Percentiles rank a stretch among this genome's conserved stretches.
Evolutionary conservation across 257 asterid genomes (phyloP).

Genomic region (Solanum piurae): DNA sequence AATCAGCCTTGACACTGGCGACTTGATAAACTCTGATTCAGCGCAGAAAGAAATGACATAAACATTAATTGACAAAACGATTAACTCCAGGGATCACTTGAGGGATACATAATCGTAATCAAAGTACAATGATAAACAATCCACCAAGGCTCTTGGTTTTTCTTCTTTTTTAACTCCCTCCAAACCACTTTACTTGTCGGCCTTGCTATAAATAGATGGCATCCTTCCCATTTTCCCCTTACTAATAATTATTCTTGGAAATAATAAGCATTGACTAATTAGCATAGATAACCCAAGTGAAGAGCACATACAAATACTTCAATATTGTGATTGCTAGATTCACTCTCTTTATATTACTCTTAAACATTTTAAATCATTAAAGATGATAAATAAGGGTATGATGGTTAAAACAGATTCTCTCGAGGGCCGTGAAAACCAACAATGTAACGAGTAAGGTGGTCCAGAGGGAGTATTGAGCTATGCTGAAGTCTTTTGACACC

Average conservation of each 20-base stretch:
- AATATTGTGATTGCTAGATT: not conserved
- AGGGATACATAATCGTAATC: not conserved
- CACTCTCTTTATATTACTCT: not conserved
- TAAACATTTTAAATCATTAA: not conserved
- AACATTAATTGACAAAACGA: not conserved
- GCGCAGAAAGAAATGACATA: not conserved
- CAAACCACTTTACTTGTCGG: not conserved
- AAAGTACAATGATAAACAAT: not conserved
- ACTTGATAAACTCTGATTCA: constrained; percentile 71
- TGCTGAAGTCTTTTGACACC: not conserved
- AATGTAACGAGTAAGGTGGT: not conserved
- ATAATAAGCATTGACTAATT: not conserved
- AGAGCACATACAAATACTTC: not conserved
- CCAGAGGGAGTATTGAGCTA: not conserved
- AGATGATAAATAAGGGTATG: not conserved
- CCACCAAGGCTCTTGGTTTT: not conserved
- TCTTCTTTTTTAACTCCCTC: not conserved
- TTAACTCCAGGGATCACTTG: not conserved
- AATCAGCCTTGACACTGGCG: constrained; percentile 79
- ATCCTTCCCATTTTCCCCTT: not conserved
- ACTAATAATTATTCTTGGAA: not conserved
- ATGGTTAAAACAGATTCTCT: not conserved
- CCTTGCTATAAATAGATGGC: not conserved
- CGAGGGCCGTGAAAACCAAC: not conserved
- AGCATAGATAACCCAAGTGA: not conserved